These are phyloP conservation scores for Botrytis aclada DNA, from an alignment of 2,329 filamentous ascomycete species.

Conservation along the genomic window DNA sequence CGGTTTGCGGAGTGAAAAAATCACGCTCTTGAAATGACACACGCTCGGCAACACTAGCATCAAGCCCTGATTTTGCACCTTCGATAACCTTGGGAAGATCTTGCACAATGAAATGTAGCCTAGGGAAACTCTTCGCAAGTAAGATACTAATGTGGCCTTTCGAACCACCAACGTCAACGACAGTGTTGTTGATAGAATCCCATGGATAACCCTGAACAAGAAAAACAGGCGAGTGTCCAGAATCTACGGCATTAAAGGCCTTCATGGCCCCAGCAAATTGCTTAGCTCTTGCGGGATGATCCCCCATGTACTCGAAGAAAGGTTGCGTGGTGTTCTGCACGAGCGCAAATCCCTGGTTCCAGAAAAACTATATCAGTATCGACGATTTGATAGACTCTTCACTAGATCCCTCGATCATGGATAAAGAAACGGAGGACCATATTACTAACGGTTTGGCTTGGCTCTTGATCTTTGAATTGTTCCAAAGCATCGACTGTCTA, in stretches of 20 bases:
- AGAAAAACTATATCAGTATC: neutral
- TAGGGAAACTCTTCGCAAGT: constrained; percentile 27
- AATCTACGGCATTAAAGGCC: neutral
- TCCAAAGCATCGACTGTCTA: neutral
- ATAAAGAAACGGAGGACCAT: neutral
- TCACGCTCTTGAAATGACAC: neutral
- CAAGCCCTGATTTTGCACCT: constrained; percentile 37
- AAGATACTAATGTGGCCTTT: constrained; percentile 29
- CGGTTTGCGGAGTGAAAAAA: neutral
- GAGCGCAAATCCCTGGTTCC: neutral
- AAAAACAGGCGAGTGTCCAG: neutral
- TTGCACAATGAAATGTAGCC: constrained; percentile 31
- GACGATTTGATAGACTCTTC: neutral
- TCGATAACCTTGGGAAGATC: constrained; percentile 14
- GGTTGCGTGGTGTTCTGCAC: neutral
- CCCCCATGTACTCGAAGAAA: neutral
- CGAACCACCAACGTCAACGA: constrained; percentile 28
- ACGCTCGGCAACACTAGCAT: constrained; percentile 31
- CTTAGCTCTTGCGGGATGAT: neutral
- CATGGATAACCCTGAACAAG: neutral
- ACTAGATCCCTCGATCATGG: neutral
- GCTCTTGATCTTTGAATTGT: neutral
- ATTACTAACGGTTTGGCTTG: neutral
- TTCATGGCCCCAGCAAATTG: neutral
- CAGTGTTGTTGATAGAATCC: neutral